Evolutionary conservation across 371 early-diverging fungal species (phyloP).

Genomic region (Mortierella sp.): DNA sequence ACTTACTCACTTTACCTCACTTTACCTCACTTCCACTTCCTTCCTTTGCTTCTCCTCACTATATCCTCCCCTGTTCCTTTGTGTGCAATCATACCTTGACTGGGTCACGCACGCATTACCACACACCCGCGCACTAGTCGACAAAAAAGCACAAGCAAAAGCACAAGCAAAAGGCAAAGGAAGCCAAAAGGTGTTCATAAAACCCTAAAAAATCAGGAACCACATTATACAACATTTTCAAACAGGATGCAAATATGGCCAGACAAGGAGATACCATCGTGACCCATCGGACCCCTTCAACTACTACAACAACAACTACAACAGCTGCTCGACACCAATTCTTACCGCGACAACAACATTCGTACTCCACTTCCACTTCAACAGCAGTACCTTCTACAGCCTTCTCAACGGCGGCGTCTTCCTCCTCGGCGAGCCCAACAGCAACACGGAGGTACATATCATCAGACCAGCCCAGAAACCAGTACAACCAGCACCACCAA

Average conservation of each 20-base stretch:
- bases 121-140: not conserved
- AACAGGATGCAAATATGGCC: conserved; percentile 11
- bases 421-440: not conserved
- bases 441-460: not conserved
- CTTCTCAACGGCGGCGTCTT: not conserved
- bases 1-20: not conserved
- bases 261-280: conserved; percentile 9
- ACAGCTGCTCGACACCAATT: not conserved
- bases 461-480: too few relatives aligned
- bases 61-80: not conserved
- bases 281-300: not conserved
- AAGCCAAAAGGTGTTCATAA: not conserved
- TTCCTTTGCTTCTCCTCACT: not conserved
- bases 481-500: conserved; percentile 10
- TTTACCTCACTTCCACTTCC: not conserved
- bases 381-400: not conserved
- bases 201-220: conserved; percentile 5
- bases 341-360: not conserved
- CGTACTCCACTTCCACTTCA: not conserved
- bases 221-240: not conserved
- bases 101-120: conserved; percentile 9
- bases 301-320: not conserved
- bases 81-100: not conserved
- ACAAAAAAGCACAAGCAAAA: not conserved
- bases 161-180: not conserved